phyloP scores from a whole-genome alignment of 208 protist genomes.

The Leptomonas pyrrhocoris region DNA sequence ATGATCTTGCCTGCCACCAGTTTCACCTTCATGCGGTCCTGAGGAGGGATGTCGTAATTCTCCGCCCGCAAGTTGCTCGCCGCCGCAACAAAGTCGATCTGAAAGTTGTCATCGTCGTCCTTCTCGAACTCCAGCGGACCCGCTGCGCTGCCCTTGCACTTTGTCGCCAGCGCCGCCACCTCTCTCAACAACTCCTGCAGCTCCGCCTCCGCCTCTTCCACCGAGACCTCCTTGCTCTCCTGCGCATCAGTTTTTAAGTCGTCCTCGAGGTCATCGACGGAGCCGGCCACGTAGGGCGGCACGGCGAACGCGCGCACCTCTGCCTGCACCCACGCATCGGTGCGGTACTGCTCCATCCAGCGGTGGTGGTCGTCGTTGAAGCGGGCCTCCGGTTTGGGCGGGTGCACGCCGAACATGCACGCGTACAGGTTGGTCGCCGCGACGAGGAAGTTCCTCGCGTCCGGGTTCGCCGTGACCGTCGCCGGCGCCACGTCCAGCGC shows the following conservation, averaged over 20 bases:
- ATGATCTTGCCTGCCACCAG: conserved; percentile 99
- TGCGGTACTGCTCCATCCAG: conserved; percentile 87
- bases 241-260: conserved; percentile 55
- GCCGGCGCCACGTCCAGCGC: conserved; percentile 49
- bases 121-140: conserved; percentile 94
- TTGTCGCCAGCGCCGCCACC: conserved; percentile 40
- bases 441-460: conserved; percentile 78
- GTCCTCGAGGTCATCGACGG: conserved; percentile 82
- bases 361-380: conserved; percentile 84
- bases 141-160: conserved; percentile 52
- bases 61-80: conserved; percentile 92
- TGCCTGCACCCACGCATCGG: conserved; percentile 53
- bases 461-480: conserved; percentile 31
- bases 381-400: conserved; percentile 77
- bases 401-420: conserved; percentile 87
- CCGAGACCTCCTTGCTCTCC: conserved; percentile 14
- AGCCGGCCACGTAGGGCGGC: conserved; percentile 52
- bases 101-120: conserved; percentile 96
- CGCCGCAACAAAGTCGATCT: conserved; percentile 96
- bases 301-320: conserved; percentile 34
- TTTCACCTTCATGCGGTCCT: conserved; percentile 91
- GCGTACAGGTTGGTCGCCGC: conserved; percentile 80
- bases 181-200: conserved; percentile 50
- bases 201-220: conserved; percentile 60
- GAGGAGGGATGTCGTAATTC: conserved; percentile 93